Base-by-base conservation (phyloP, 75 land plant species). In the Pinus albicaulis region DNA sequence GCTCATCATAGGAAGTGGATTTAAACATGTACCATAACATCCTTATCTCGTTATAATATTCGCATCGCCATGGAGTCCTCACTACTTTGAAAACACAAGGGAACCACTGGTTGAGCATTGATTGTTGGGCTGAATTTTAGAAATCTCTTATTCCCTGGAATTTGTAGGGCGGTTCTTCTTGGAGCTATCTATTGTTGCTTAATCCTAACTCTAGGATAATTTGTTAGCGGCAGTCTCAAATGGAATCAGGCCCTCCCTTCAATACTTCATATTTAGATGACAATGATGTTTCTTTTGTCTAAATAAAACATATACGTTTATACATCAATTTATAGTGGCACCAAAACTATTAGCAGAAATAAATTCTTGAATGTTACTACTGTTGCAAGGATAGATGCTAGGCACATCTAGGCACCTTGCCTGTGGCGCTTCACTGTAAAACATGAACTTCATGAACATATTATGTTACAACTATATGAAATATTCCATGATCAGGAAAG, bases 201-300 rank as follows among this genome's bases (percentile, higher is more conserved):
- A 95, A 84, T 7, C 94, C 98, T 83, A 91, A 75, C 41, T 84
- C 78, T 25, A 74, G 83, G 64, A 95, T 86, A 31, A 95, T 86
- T 1, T 91, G 82, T 14, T 71, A 73, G 58, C 96, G 89, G 68
- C 98, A 87, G 74, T 95, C 96, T 59, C 83, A 56, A 7, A 95
- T 83, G 69, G 92, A 87, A 8, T 79, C 77, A 1, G 98, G 92
- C 58, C 91, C 85, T 24, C 87, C 85, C 68, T 85, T 85, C 93
- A 93, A 93, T 48, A 91, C n/a, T 2, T 90, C 89, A 63, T 89
- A 93, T 34, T 80, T 86, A 73, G 84, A 88, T 63, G 25, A 26
- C 60, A 74, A 52, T 31, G 59, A 56, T 60, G 56, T 77, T 56
- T n/a, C n/a, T n/a, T n/a, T n/a, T n/a, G n/a, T n/a, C n/a, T n/a